Percentiles rank a stretch among this genome's conserved stretches.
Conservation (phyloP, 257 asterid species). For the Cynanchum wilfordii region DNA sequence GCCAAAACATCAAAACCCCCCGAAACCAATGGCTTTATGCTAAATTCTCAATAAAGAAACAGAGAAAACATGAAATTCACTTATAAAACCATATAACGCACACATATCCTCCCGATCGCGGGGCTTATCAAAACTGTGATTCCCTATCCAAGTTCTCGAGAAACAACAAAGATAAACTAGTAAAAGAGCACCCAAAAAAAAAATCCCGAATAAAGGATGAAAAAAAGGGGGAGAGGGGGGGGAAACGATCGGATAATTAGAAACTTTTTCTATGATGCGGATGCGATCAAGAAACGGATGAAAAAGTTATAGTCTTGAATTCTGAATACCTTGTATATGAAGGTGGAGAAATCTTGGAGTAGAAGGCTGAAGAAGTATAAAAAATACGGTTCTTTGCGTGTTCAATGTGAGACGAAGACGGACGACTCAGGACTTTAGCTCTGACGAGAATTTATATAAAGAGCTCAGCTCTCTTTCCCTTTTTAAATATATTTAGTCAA, state of each 20-base stretch:
- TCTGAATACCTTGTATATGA: constrained; percentile 10
- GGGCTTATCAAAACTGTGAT: not conserved
- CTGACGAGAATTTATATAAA: not conserved
- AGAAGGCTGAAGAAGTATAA: constrained; percentile 1
- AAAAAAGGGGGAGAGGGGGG: not conserved
- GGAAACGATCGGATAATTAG: not conserved
- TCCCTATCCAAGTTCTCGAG: not conserved
- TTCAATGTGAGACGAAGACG: constrained; percentile 2
- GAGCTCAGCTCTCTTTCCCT: not conserved
- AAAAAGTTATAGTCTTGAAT: not conserved
- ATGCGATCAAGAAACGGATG: not conserved
- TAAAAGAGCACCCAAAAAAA: not conserved
- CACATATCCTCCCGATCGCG: constrained; percentile 8
- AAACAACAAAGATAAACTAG: not conserved
- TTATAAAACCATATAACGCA: not conserved
- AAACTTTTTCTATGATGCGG: not conserved
- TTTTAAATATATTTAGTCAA: too few species aligned
- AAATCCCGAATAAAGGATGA: not conserved
- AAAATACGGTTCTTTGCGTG: not conserved
- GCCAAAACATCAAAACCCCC: not conserved
- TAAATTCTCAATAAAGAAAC: not conserved
- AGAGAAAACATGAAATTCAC: not conserved
- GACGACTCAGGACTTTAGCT: not conserved
- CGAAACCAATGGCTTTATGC: not conserved
- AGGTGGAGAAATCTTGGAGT: constrained; percentile 6